Percentiles rank a stretch among this genome's conserved stretches.
These are phyloP conservation scores for Syncephalastrum contaminatum DNA, from an alignment of 371 early-diverging fungal species.

Conservation along the genomic window DNA sequence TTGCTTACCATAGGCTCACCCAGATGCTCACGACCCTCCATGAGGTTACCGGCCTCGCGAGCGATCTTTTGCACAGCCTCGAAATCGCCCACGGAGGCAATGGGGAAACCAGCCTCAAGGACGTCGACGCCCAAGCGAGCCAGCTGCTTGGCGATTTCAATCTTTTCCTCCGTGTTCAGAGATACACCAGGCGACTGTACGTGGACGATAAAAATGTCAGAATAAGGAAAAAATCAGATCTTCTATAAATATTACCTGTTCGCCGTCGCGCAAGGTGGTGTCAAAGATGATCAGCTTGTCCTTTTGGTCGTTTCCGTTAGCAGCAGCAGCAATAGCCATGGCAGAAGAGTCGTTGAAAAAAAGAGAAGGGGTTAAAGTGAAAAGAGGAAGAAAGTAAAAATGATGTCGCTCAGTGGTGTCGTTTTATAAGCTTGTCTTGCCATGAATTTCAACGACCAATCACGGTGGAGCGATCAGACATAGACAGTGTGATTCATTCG, in stretches of 20 bases:
- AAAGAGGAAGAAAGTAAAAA: not conserved
- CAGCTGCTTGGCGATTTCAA: constrained; percentile 90
- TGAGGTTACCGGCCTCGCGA: constrained; percentile 83
- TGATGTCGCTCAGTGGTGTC: not conserved
- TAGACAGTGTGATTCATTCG: no score
- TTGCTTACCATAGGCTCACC: constrained; percentile 80
- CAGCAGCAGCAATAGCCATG: constrained; percentile 16
- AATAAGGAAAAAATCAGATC: constrained; percentile 1
- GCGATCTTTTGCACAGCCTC: constrained; percentile 94
- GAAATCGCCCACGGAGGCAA: constrained; percentile 93
- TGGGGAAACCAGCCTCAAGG: constrained; percentile 94
- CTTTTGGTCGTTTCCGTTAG: constrained; percentile 25
- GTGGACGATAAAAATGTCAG: not conserved
- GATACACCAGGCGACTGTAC: constrained; percentile 93
- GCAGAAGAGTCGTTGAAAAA: not conserved
- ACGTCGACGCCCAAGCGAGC: constrained; percentile 93
- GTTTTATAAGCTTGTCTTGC: not conserved
- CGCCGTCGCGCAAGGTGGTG: constrained; percentile 94
- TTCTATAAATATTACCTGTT: no score
- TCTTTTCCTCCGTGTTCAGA: constrained; percentile 87
- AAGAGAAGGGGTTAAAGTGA: constrained; percentile 4
- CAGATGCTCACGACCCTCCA: constrained; percentile 76
- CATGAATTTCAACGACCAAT: no score
- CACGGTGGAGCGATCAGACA: no score
- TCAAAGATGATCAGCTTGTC: constrained; percentile 91